Conservation (phyloP, 140 eudicot genomes). For the Ambrosia hybrid region DNA sequence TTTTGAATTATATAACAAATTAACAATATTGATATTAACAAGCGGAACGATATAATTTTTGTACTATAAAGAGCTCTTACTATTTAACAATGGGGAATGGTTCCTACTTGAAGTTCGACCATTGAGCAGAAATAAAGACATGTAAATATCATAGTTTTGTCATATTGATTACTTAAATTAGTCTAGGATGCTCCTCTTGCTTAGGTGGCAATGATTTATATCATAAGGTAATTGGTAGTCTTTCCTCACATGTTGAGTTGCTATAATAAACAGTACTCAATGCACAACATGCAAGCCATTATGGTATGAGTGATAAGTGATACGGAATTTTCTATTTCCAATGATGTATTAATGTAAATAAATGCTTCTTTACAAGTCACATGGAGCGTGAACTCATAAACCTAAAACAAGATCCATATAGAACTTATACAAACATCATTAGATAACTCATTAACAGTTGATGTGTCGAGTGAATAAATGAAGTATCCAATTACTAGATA, state of each 20-base stretch:
- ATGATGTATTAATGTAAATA: neutral
- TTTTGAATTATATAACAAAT: no score
- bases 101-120: constrained; percentile 12
- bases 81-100: neutral
- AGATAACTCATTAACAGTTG: neutral
- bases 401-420: neutral
- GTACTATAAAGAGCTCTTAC: neutral
- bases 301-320: constrained; percentile 6
- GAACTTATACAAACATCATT: constrained; percentile 3
- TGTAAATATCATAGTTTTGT: neutral
- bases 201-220: neutral
- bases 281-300: neutral
- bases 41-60: neutral
- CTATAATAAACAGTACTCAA: neutral
- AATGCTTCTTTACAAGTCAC: neutral
- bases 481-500: neutral
- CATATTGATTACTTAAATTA: neutral
- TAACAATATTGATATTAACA: neutral
- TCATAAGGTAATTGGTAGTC: neutral
- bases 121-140: constrained; percentile 3
- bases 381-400: neutral
- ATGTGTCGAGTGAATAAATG: neutral
- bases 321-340: neutral
- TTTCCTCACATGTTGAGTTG: neutral
- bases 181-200: neutral